phyloP scores from a whole-genome alignment of 2,329 filamentous ascomycete genomes.

The Trichoderma hamatum region DNA sequence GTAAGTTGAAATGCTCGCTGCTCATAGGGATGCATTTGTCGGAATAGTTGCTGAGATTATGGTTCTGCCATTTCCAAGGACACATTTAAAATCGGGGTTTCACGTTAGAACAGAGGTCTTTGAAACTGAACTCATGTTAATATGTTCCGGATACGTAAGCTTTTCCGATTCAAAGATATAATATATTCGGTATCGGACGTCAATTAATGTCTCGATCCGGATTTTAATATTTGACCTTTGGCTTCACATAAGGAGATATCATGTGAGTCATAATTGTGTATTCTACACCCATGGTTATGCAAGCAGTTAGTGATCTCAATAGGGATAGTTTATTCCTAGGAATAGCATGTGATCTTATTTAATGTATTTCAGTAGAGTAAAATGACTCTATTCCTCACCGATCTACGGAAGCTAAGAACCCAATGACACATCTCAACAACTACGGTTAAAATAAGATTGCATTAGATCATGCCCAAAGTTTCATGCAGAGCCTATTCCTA shows the following conservation, averaged over 20 bases:
- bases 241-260: not conserved
- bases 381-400: not conserved
- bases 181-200: not conserved
- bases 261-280: not conserved
- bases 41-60: not conserved
- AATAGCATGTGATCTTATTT: not conserved
- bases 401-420: not conserved
- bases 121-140: not conserved
- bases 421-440: not conserved
- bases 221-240: not conserved
- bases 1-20: too few species aligned
- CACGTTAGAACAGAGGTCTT: not conserved
- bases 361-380: not conserved
- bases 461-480: not conserved
- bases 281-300: not conserved
- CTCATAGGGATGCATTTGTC: not conserved
- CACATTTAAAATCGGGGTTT: not conserved
- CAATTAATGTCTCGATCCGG: not conserved
- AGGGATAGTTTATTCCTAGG: not conserved
- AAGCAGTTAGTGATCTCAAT: not conserved
- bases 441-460: not conserved
- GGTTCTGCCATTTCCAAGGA: not conserved
- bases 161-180: not conserved
- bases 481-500: too few species aligned
- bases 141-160: not conserved